Base-by-base conservation (phyloP, 331 rosid species). In the Stylosanthes scabra region DNA sequence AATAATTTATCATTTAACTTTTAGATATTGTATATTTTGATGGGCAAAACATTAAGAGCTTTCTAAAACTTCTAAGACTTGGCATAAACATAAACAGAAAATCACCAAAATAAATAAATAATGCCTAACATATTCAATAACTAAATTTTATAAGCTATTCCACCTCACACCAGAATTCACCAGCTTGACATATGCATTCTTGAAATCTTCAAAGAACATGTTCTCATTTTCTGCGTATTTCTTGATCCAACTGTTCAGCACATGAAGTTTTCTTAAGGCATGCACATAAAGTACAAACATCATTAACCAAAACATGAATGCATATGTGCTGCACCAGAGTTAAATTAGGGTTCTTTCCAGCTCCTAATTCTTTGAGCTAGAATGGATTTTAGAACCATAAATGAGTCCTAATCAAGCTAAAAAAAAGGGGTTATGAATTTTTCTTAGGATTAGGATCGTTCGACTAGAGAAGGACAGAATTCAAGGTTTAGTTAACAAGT, bases 161-260 rank as follows among this genome's bases (percentile, higher is more conserved):
- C 99, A 92, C 77, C 77, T 86, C 31, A 83, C 99, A 64, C 98
- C 97, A 67, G 90, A 80, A 82, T 90, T 90, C 85, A 90, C 99
- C 82, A 95, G 83, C 84, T 95, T 95, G 81, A 74, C 73, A 66
- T 90, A 90, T 39, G 96, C 98, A 70, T 81, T 86, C 76, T 83
- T 80, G 78, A 95, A 95, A 83, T 92, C 97, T 82, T 86, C 85
- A 59, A 90, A 92, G 96, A 95, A 95, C 62, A 39, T 61, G 47
- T 74, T 80, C 91, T 92, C 91, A 75, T 83, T 70, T 47, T 83
- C 84, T 12, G 98, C 97, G 9, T 95, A 95, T 69, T 83, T 80
- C 68, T 74, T 80, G 75, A 91, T 91, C 99, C 97, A 95, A 56
- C 99, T 95, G 91, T 16, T 56, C 75, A 74, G 44, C 29, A 74